Evolutionary conservation across 306 rosid species (phyloP).

Genomic region (Glycyrrhiza uralensis): DNA sequence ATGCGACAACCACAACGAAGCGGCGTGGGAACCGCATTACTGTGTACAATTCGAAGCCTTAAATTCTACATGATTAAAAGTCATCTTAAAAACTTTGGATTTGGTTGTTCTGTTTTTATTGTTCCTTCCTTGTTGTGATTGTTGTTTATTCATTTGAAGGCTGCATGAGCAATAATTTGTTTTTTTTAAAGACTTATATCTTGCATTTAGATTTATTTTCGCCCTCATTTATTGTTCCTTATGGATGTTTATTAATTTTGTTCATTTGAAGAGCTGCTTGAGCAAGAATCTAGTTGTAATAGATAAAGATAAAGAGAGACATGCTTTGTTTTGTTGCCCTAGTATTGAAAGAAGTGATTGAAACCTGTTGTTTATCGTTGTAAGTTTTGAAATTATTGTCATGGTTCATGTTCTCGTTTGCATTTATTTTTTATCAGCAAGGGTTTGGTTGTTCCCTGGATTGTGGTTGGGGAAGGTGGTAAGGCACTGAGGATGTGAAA

Average conservation of each 20-base stretch:
- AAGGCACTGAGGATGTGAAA: constrained; percentile 12
- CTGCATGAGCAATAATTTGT: neutral
- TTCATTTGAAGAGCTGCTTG: constrained; percentile 17
- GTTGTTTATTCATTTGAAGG: constrained; percentile 16
- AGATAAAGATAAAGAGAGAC: constrained; percentile 8
- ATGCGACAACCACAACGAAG: neutral
- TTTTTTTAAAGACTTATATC: neutral
- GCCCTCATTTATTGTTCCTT: neutral
- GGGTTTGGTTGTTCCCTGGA: constrained; percentile 20
- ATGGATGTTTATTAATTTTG: constrained; percentile 1
- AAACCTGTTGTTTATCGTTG: neutral
- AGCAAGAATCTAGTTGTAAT: constrained; percentile 14
- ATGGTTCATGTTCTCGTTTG: constrained; percentile 10
- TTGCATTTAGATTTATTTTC: neutral
- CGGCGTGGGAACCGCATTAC: neutral
- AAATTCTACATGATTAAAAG: neutral
- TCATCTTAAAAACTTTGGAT: neutral
- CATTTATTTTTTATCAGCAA: neutral
- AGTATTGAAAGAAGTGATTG: constrained; percentile 14
- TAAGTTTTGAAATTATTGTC: constrained; percentile 2
- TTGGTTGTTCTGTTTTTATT: constrained; percentile 1
- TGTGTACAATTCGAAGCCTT: neutral
- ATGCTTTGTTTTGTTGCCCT: constrained; percentile 22
- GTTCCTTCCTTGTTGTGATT: neutral
- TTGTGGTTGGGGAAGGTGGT: constrained; percentile 23